These are phyloP conservation scores for Yarrowia galli DNA, from an alignment of 1,139 yeast species.

Conservation along the genomic window DNA sequence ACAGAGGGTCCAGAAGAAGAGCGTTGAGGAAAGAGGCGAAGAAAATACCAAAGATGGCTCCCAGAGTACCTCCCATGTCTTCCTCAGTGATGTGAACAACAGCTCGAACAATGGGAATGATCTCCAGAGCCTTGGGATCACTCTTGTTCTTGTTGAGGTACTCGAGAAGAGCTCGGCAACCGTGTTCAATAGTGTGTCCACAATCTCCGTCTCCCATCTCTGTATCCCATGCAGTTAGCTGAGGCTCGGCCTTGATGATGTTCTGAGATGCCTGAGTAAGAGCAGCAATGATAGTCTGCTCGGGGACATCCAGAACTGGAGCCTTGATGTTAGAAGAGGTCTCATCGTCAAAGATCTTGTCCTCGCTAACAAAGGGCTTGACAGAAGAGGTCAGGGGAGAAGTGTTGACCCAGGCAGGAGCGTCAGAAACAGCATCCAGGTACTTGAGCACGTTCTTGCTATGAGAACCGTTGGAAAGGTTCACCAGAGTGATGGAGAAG, in stretches of 20 bases:
- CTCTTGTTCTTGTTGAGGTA: conserved; percentile 54
- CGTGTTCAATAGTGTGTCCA: conserved; percentile 86
- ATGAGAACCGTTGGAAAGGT: conserved; percentile 56
- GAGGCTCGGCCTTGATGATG: conserved; percentile 69
- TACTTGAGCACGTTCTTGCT: conserved; percentile 53
- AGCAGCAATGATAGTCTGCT: conserved; percentile 57
- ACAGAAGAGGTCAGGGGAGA: conserved; percentile 43
- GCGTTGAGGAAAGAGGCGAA: conserved; percentile 68
- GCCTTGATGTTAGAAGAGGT: conserved; percentile 45
- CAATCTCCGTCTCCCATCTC: conserved; percentile 97
- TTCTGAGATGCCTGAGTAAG: conserved; percentile 53
- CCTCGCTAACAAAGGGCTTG: conserved; percentile 41
- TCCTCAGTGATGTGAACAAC: conserved; percentile 82
- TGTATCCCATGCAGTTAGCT: conserved; percentile 83
- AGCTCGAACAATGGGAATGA: conserved; percentile 62
- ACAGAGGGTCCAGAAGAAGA: conserved; percentile 57
- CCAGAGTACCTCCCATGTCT: conserved; percentile 96
- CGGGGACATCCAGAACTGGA: conserved; percentile 56
- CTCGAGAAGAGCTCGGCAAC: conserved; percentile 72
- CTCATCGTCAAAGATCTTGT: conserved; percentile 45
- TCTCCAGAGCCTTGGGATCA: conserved; percentile 55
- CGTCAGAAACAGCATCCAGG: conserved; percentile 74
- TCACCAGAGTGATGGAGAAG: conserved; percentile 78
- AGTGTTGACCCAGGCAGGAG: conserved; percentile 72
- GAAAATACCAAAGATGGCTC: conserved; percentile 85